phyloP scores from a whole-genome alignment of 495 filamentous ascomycete species.

The Podospora anserina region DNA sequence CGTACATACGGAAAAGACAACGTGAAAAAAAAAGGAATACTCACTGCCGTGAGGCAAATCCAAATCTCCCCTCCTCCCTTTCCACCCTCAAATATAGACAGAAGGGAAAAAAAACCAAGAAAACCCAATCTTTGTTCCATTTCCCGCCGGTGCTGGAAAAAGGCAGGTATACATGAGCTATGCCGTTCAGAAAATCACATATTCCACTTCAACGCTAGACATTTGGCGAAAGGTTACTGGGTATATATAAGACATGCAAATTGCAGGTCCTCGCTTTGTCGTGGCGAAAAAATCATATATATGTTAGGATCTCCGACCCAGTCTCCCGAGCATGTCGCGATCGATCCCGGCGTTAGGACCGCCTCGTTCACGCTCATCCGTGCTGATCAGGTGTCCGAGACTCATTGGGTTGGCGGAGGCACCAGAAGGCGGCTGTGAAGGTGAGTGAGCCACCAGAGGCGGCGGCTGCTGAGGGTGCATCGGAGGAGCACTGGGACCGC shows the following conservation, averaged over 20 bases:
- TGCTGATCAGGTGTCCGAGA: conserved; percentile 42
- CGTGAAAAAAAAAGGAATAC: neutral
- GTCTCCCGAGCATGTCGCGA: conserved; percentile 41
- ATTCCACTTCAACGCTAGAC: neutral
- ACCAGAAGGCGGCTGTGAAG: neutral
- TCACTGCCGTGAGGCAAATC: neutral
- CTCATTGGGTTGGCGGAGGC: conserved; percentile 40
- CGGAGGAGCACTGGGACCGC: conserved; percentile 12
- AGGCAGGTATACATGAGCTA: neutral
- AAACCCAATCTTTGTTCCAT: neutral
- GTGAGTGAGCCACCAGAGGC: neutral
- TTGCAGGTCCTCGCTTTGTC: neutral
- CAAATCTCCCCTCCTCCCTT: neutral
- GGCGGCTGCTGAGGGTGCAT: conserved; percentile 15
- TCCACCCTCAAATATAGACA: neutral
- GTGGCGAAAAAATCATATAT: neutral
- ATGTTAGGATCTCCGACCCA: conserved; percentile 25
- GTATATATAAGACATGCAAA: conserved; percentile 3
- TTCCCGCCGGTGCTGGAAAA: neutral
- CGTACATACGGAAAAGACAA: neutral
- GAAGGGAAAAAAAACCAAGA: neutral
- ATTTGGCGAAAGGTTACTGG: neutral
- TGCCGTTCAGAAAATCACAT: neutral
- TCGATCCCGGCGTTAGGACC: conserved; percentile 39
- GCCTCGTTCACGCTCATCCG: conserved; percentile 7